Base-by-base conservation (phyloP, 2,329 filamentous ascomycete genomes). In the Aspergillus persii region DNA sequence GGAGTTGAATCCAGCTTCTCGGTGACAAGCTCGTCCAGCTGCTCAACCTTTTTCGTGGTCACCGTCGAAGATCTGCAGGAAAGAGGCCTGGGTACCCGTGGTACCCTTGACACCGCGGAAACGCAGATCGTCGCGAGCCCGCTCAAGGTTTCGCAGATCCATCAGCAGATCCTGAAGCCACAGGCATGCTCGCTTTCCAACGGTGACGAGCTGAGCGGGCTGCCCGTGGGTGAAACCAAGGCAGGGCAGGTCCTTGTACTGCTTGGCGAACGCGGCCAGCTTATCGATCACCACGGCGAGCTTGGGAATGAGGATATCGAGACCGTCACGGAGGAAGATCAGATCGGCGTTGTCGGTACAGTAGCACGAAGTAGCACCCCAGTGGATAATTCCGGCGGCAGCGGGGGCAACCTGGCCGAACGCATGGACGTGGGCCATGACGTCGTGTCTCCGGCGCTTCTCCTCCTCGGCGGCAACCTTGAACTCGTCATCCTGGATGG, bases 301-400 rank as follows among this genome's bases (percentile, higher is more conserved):
- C 76, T 93, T 96, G 39, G 86, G 86, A 8, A 90, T 79, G 3
- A 96, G 74, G n/a, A 96, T 77, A 66, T 94, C 86, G 58, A 96
- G 79, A 5, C 86, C 92, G 61, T 92, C 85, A 27, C 86, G 80
- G 68, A 92, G 84, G 68, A 96, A 85, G 63, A 96, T 91, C 39
- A 94, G 78, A 67, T 94, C 91, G 2, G 88, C 83, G 64, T 92
- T 92, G 70, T 92, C 90, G 57, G 89, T 93, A 57, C 69, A 74
- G 69, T 78, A 79, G 72, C 77, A 78, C 5, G 78, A 83, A 29
- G 84, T 89, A 56, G 86, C 86, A 65, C 88, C 89, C 74, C 84
- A 86, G 74, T 96, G 92, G 61, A 96, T 94, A 67, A 95, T 90
- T 36, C 90, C 90, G 12, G 89, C 90, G 8, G 91, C 91, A 36